Evolutionary conservation across 306 rosid species (phyloP).

Genomic region (Prunus campanulata): DNA sequence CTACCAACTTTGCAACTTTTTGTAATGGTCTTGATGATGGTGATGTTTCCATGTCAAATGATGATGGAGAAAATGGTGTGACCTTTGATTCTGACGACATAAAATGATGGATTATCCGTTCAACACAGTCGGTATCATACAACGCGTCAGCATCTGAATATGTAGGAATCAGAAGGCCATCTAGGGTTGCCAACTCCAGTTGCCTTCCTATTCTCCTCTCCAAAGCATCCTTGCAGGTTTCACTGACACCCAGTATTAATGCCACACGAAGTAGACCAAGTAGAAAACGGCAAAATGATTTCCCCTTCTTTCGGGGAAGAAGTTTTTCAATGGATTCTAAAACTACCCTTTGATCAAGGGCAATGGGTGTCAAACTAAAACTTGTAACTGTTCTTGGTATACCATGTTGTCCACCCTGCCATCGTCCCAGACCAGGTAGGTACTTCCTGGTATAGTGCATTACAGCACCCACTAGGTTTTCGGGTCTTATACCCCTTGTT

Average conservation of each 20-base stretch:
- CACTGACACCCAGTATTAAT: conserved; percentile 63
- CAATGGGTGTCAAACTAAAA: conserved; percentile 74
- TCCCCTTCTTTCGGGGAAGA: conserved; percentile 85
- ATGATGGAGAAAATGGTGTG: conserved; percentile 68
- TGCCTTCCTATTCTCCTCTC: conserved; percentile 91
- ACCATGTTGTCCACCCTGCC: conserved; percentile 74
- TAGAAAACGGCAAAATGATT: conserved; percentile 75
- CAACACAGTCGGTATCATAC: conserved; percentile 71
- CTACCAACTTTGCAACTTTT: conserved; percentile 61
- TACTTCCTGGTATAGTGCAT: conserved; percentile 85
- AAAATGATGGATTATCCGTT: conserved; percentile 65
- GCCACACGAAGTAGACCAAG: conserved; percentile 92
- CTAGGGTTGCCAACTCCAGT: conserved; percentile 83
- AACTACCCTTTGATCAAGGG: conserved; percentile 65
- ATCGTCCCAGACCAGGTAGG: conserved; percentile 86
- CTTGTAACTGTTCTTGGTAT: conserved; percentile 65
- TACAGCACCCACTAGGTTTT: conserved; percentile 70
- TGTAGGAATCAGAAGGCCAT: conserved; percentile 76
- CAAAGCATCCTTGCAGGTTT: conserved; percentile 60
- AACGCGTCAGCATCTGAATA: conserved; percentile 82
- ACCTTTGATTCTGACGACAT: conserved; percentile 45
- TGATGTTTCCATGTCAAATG: conserved; percentile 48
- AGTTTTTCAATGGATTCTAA: conserved; percentile 76
- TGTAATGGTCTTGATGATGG: conserved; percentile 53
- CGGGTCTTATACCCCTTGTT: conserved; percentile 76